Evolutionary conservation across 371 early-diverging fungal genomes (phyloP).

Genomic region (Mucor irregularis): DNA sequence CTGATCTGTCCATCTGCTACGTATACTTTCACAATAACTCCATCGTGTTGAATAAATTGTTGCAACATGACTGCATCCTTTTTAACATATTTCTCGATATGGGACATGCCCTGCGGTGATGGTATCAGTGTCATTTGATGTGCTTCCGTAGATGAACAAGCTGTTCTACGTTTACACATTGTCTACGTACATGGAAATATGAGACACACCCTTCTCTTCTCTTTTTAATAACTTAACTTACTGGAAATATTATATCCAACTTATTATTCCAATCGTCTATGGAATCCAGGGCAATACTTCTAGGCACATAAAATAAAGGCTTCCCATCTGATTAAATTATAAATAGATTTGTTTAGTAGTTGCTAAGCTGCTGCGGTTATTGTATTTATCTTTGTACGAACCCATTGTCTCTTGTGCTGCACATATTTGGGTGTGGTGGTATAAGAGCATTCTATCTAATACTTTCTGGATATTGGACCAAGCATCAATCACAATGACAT

Average conservation of each 20-base stretch:
- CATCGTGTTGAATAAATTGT: slow-evolving; percentile 52
- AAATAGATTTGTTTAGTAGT: neutral
- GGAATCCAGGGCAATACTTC: slow-evolving; percentile 19
- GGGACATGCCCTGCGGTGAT: slow-evolving; percentile 17
- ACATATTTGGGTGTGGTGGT: slow-evolving; percentile 22
- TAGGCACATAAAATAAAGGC: slow-evolving; percentile 35
- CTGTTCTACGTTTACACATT: slow-evolving; percentile 47
- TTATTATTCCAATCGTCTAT: slow-evolving; percentile 11
- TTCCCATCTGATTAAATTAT: slow-evolving; percentile 1
- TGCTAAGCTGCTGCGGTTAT: neutral
- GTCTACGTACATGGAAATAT: slow-evolving; percentile 9
- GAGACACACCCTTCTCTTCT: neutral
- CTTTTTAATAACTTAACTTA: slow-evolving; percentile 6
- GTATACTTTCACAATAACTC: slow-evolving; percentile 49
- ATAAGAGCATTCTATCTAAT: slow-evolving; percentile 33
- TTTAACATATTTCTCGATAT: slow-evolving; percentile 15
- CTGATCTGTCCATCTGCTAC: slow-evolving; percentile 42
- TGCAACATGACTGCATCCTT: slow-evolving; percentile 46
- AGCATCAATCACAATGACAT: slow-evolving; percentile 37
- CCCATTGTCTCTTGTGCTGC: slow-evolving; percentile 7
- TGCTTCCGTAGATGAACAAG: slow-evolving; percentile 44
- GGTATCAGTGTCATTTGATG: slow-evolving; percentile 51
- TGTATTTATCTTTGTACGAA: neutral
- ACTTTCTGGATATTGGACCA: slow-evolving; percentile 39
- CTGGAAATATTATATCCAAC: slow-evolving; percentile 33